Evolutionary conservation across 352 stramenopile species (phyloP).

Genomic region (Hyaloperonospora arabidopsidis): DNA sequence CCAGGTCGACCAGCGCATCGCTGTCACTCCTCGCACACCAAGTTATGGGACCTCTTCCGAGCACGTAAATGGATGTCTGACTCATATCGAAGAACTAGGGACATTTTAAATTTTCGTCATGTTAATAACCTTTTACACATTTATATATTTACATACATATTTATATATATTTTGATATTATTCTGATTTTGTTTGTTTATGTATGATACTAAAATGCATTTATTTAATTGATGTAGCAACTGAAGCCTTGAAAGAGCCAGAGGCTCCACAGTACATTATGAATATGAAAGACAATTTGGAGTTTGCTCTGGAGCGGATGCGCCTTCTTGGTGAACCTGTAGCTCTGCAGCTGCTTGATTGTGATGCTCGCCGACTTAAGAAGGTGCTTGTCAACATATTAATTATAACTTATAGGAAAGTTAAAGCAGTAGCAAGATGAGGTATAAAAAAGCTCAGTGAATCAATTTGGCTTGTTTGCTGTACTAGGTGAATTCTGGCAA

Average conservation of each 20-base stretch:
- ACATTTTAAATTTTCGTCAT: neutral
- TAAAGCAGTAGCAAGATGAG: neutral
- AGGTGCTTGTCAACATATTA: constrained; percentile 18
- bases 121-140: neutral
- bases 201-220: too few species aligned
- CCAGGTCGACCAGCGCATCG: constrained; percentile 1
- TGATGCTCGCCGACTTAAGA: constrained; percentile 36
- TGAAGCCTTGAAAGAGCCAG: constrained; percentile 9
- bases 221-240: too few species aligned
- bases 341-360: constrained; percentile 41
- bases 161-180: too few species aligned
- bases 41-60: constrained; percentile 44
- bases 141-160: neutral
- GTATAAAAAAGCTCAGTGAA: too few species aligned
- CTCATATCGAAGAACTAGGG: neutral
- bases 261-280: constrained; percentile 41
- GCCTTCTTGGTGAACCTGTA: constrained; percentile 26
- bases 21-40: constrained; percentile 29
- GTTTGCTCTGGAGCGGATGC: constrained; percentile 53
- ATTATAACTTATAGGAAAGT: neutral
- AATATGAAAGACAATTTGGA: constrained; percentile 51
- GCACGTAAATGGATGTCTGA: constrained; percentile 16
- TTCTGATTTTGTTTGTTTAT: neutral
- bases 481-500: constrained; percentile 44
- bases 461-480: neutral